A percentile compares a stretch with the other conserved stretches of the same genome.
phyloP scores from a whole-genome alignment of 108 stramenopile genomes.

The Pseudonitzschia pungens region DNA sequence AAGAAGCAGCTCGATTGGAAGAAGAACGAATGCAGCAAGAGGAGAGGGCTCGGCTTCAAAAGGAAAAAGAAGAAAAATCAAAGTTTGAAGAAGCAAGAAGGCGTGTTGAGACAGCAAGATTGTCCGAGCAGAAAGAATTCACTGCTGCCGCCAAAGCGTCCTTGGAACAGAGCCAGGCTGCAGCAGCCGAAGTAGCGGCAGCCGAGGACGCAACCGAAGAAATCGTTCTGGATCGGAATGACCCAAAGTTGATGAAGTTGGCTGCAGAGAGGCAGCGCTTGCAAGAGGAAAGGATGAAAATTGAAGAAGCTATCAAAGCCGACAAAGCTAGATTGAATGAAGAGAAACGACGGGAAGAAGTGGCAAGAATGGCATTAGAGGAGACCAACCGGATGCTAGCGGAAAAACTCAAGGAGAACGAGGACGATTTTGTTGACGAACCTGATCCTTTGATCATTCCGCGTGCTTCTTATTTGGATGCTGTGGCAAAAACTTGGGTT shows the following conservation, averaged over 20 bases:
- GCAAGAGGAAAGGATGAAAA: neutral
- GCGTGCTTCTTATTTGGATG: slow-evolving; percentile 21
- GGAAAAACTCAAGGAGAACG: neutral
- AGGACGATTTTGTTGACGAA: neutral
- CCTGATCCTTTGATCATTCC: neutral
- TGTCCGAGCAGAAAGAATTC: neutral
- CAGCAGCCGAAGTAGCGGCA: neutral
- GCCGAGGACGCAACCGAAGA: neutral
- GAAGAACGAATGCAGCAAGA: slow-evolving; percentile 4
- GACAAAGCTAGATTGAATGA: neutral
- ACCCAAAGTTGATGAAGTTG: neutral
- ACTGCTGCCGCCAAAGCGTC: neutral
- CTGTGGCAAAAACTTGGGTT: slow-evolving; percentile 25
- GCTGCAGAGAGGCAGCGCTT: slow-evolving; percentile 4
- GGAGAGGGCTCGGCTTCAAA: neutral
- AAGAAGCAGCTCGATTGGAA: slow-evolving; percentile 19
- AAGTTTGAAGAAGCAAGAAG: slow-evolving; percentile 2
- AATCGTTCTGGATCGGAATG: neutral
- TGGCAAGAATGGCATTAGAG: neutral
- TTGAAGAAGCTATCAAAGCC: neutral
- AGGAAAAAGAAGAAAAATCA: neutral
- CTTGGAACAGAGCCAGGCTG: neutral
- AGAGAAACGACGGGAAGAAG: slow-evolving; percentile 6
- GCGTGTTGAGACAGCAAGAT: neutral
- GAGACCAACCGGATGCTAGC: neutral